These are phyloP conservation scores for Neohortaea acidophila DNA, from an alignment of 495 filamentous ascomycete genomes.

Conservation along the genomic window DNA sequence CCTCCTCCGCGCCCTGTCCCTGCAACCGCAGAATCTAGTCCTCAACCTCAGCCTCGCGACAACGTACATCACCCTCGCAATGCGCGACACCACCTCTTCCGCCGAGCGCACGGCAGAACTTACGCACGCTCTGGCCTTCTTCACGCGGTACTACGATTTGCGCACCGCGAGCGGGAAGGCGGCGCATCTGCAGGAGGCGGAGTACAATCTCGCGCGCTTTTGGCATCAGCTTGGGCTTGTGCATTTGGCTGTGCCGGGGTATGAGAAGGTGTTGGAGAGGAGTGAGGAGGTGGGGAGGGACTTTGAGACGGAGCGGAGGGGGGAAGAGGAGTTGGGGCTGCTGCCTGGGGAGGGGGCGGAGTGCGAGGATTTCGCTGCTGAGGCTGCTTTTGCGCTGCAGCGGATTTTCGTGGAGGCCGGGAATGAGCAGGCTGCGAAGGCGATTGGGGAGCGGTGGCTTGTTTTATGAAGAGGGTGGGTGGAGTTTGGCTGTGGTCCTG, in stretches of 20 bases:
- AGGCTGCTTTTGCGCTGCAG: conserved; percentile 67
- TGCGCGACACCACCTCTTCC: conserved; percentile 76
- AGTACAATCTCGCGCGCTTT: conserved; percentile 72
- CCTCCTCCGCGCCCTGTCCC: conserved; percentile 69
- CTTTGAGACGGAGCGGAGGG: conserved; percentile 8
- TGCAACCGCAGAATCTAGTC: conserved; percentile 60
- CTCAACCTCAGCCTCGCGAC: conserved; percentile 60
- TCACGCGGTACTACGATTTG: conserved; percentile 58
- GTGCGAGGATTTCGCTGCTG: conserved; percentile 48
- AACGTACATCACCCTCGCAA: conserved; percentile 66
- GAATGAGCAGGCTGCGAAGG: conserved; percentile 39
- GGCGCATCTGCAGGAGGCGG: conserved; percentile 60
- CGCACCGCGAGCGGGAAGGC: conserved; percentile 27
- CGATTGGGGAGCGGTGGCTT: conserved; percentile 44
- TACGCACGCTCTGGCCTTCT: conserved; percentile 67
- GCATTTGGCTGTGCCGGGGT: conserved; percentile 64
- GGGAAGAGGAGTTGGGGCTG: conserved; percentile 15
- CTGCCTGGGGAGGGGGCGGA: conserved; percentile 16
- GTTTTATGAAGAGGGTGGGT: conserved; percentile 30
- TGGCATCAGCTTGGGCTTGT: conserved; percentile 68
- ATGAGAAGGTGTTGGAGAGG: conserved; percentile 42
- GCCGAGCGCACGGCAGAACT: conserved; percentile 80
- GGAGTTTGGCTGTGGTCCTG: not conserved
- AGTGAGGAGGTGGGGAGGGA: conserved; percentile 31
- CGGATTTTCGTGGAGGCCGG: conserved; percentile 49